A percentile compares a stretch with the other conserved stretches of the same genome.
phyloP scores from a whole-genome alignment of 2,329 filamentous ascomycete species.

The Colletotrichum eleusines region DNA sequence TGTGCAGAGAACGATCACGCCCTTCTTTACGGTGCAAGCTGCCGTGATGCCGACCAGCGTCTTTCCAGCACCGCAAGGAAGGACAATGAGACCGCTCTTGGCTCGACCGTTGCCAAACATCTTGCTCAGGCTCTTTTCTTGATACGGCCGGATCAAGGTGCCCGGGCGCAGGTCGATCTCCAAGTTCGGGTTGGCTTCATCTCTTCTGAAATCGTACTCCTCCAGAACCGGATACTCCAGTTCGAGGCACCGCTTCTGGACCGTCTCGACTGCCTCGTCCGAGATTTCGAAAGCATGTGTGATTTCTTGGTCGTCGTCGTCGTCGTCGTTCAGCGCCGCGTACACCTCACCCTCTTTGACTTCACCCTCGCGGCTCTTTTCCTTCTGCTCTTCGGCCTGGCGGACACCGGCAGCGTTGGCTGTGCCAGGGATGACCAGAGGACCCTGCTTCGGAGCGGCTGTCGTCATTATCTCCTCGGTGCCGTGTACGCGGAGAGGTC shows the following conservation, averaged over 20 bases:
- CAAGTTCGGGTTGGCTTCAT: conserved; percentile 87
- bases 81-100: conserved; percentile 95
- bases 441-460: conserved; percentile 86
- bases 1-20: conserved; percentile 93
- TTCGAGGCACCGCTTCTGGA: conserved; percentile 89
- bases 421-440: conserved; percentile 92
- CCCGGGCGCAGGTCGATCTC: conserved; percentile 93
- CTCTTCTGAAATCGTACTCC: conserved; percentile 97
- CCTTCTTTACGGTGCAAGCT: conserved; percentile 97
- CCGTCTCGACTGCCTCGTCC: conserved; percentile 83
- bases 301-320: conserved; percentile 86
- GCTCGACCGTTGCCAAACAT: conserved; percentile 99
- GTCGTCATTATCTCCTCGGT: conserved; percentile 80
- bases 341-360: conserved; percentile 76
- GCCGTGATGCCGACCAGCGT: conserved; percentile 98
- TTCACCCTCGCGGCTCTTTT: conserved; percentile 60
- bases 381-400: conserved; percentile 70
- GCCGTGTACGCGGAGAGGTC: conserved; percentile 80
- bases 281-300: conserved; percentile 95
- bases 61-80: conserved; percentile 97
- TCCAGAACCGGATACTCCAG: conserved; percentile 90
- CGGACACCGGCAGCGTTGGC: conserved; percentile 91
- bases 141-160: conserved; percentile 92
- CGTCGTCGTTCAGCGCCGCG: conserved; percentile 82
- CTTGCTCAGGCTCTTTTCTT: conserved; percentile 97